phyloP scores from a whole-genome alignment of 2,329 filamentous ascomycete species.

The Chaetomiaceae sp. region DNA sequence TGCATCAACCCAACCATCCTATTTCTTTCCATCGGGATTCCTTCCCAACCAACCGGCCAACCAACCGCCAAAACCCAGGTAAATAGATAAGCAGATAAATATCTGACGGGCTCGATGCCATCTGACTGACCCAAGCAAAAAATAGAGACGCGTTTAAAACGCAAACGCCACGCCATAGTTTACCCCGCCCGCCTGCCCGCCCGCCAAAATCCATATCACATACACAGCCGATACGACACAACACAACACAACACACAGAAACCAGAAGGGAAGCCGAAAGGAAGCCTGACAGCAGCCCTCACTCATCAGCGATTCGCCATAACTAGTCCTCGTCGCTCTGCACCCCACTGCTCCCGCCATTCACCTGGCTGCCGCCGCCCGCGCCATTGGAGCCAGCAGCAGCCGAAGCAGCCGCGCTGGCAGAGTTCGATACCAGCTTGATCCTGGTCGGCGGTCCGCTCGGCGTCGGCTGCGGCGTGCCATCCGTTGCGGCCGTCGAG shows the following conservation, averaged over 20 bases:
- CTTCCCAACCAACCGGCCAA: too few species aligned
- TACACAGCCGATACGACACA: neutral
- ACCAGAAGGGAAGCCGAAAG: neutral
- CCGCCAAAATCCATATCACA: neutral
- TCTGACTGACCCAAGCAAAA: too few species aligned
- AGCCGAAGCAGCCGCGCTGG: too few species aligned
- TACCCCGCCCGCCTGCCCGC: neutral
- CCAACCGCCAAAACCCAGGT: too few species aligned
- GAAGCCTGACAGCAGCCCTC: neutral
- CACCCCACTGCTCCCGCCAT: conserved; percentile 33
- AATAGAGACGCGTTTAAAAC: neutral
- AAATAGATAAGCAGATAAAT: too few species aligned
- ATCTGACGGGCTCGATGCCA: too few species aligned
- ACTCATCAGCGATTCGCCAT: neutral
- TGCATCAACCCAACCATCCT: too few species aligned
- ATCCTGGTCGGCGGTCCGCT: conserved; percentile 55
- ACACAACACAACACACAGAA: neutral
- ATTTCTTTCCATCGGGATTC: too few species aligned
- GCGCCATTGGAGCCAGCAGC: neutral
- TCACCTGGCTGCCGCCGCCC: conserved; percentile 6
- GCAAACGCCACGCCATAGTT: neutral
- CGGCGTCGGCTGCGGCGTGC: conserved; percentile 60
- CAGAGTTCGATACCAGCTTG: conserved; percentile 58
- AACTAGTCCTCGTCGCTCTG: conserved; percentile 52
- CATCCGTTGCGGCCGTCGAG: conserved; percentile 38